Base-by-base conservation (phyloP, 495 filamentous ascomycete genomes). In the Penicillium salamii region DNA sequence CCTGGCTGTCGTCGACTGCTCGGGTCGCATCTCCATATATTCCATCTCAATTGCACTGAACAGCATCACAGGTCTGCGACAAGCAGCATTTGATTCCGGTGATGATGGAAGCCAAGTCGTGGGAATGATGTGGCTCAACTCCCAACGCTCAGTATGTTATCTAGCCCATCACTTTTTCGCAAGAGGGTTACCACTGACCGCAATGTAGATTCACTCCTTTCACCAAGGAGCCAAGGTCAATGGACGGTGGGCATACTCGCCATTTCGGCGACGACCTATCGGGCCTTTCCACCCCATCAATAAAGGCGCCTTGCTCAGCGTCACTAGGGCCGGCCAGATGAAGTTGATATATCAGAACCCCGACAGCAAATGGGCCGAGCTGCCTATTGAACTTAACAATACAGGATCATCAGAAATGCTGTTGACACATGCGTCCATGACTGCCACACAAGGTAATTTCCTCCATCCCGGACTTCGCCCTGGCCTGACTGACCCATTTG, bases 81-180 rank as follows among this genome's bases (percentile, higher is more conserved):
- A 67, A 26, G 80, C 80, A 54, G 65, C 78, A 15, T 56, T 70
- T 29, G 87, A 90, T 55, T 66, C 78, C 9, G 73, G 84, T 37
- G 87, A 90, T 57, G 87, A 95, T 52, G 71, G 85, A 15, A 78
- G 80, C 46, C 81, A 82, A 34, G 73, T 95, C n/a, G 87, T 95
- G 17, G 91, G 90, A 5, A 78, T 88, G 65, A 85, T 86, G 68
- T 96, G 91, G 91, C 69, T 95, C 36, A 85, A 81, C 57, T 64
- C 78, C n/a, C 70, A 77, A 45, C 77, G 81, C 51, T 71, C 69
- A 45, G 81, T 82, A 70, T 54, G 69, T 65, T 20, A 21, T 18
- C 20, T 15, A 21, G 18, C 17, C 32, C 31, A 52, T 53, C 18
- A 28, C 45, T 24, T n/a, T 29, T n/a, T n/a, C n/a, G n/a, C n/a